Evolutionary conservation across 1,139 yeast species (phyloP), one percentile per base, ranked within the genome.

Genomic region (Spencermartinsiella ligniputridi): DNA sequence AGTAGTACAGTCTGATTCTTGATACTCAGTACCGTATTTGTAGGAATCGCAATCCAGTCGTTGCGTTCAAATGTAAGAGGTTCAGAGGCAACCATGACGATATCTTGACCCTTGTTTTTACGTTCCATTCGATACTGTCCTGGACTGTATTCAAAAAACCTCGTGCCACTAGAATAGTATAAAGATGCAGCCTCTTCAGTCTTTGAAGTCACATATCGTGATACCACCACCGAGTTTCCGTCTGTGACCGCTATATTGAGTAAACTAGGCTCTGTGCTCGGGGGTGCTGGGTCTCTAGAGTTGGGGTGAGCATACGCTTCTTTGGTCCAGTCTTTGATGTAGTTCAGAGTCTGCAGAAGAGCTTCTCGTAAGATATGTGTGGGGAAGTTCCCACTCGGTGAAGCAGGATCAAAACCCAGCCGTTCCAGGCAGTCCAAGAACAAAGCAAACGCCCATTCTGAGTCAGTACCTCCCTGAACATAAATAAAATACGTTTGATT

Each of bases 11-110:
- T 87, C 60, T 89, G 95, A 46, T 79, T 82, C 52, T 82, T 82
- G 48, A 92, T 82, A 1, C 96, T 85, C n/a, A 92, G 64, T 2
- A 83, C 69, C 2, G 97, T 84, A 63, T 92, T 92, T 2, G 97
- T 84, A 1, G 97, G 98, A 1, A 92, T 95, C 15, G 96, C 83
- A 48, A 92, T 85, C 98, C 98, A 92, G 67, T 92, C 98, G 34
- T 92, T 92, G 47, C 98, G 71, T 68, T 92, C 97, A 65, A 92
- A 92, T 0, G 98, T 92, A 47, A 92, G 72, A 0, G 98, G 98
- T 61, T 92, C 98, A 29, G 95, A 83, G 1, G 98, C 96, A 37
- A 92, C 88, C 81, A 92, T 85, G n/a, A 92, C 83, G 30, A 92
- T 92, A 63, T 88, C 92, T 62, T 90, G 97, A 6, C 94, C 86